Evolutionary conservation across 352 stramenopile genomes (phyloP), one percentile per base, ranked within the genome.

Genomic region (Elongisporangium undulatum): DNA sequence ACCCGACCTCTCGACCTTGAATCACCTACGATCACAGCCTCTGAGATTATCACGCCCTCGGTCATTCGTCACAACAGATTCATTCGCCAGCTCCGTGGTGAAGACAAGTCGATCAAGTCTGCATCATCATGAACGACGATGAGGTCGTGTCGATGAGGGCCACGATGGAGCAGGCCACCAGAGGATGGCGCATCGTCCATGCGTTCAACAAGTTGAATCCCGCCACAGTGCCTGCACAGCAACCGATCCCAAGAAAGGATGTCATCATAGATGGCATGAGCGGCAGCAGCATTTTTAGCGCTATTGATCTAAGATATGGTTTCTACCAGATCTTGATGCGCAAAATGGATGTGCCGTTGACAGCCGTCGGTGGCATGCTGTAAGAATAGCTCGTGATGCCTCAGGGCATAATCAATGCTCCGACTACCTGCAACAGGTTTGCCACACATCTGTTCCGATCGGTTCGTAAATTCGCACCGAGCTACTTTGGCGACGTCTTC

Each of bases 191-290:
- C 1, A 72, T 77, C 41, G 61, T 80, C n/a, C 69, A 77, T 39
- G 63, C 61, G 0, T 74, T 63, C 53, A 75, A 75, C 55, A 77
- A 70, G 48, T 55, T 75, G 1, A 80, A 80, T 45, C 52, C 51
- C 2, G 61, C 49, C 1, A 77, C 63, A 0, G 61, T 77, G 4
- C 59, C 62, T 0, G 58, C 68, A 16, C 65, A 75, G 26, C 77
- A 58, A 22, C 71, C 59, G 53, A 75, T 77, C 13, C 63, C 66
- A 0, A 21, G 69, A 0, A 71, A 77, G 20, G 63, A 71, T 24
- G 50, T 77, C 3, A 45, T 74, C 6, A 34, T 69, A 2, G 34
- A 73, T 38, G 48, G 8, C 41, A 75, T 78, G 69, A 10, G 24
- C 9, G 59, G 54, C 13, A 74, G 67, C 15, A 69, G 45, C 9